A percentile compares a stretch with the other conserved stretches of the same genome.
Conservation (phyloP, 805 yeast species). For the Candida vaughaniae region DNA sequence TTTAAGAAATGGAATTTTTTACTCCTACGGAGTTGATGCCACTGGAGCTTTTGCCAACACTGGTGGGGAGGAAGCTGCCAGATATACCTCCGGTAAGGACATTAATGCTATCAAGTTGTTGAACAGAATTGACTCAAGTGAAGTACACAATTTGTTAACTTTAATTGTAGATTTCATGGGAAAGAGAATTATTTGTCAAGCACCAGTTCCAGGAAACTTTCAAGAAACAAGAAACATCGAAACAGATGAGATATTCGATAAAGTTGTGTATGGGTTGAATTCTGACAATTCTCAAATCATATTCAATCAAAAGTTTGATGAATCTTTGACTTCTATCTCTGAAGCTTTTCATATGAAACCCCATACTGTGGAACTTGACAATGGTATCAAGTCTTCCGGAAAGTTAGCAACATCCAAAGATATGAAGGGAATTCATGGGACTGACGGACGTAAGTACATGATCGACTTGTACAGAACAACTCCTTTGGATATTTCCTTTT, state of each 20-base stretch:
- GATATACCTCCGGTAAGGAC: conserved; percentile 78
- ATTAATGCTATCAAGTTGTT: conserved; percentile 66
- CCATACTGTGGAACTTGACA: conserved; percentile 54
- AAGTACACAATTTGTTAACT: conserved; percentile 68
- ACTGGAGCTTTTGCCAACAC: conserved; percentile 59
- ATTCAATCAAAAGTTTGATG: conserved; percentile 52
- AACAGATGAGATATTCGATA: conserved; percentile 39
- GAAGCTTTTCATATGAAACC: conserved; percentile 76
- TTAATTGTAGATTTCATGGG: conserved; percentile 91
- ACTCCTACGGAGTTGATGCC: conserved; percentile 69
- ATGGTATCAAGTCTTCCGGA: conserved; percentile 38
- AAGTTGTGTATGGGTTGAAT: conserved; percentile 72
- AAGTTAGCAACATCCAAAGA: conserved; percentile 70
- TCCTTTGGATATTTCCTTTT: conserved; percentile 80
- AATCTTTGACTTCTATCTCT: conserved; percentile 58
- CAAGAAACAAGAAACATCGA: conserved; percentile 40
- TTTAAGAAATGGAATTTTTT: conserved; percentile 81
- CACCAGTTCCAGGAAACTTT: conserved; percentile 93
- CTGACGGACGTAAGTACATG: conserved; percentile 80
- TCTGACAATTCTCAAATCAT: conserved; percentile 55
- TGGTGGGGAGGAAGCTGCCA: conserved; percentile 86
- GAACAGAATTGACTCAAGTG: conserved; percentile 58
- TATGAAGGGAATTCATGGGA: conserved; percentile 81
- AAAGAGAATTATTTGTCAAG: conserved; percentile 83
- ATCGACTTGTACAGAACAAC: conserved; percentile 82